Percentiles rank a stretch among this genome's conserved stretches.
Conservation (phyloP, 1,139 yeast genomes). For the Saccharomyces pastorianus region DNA sequence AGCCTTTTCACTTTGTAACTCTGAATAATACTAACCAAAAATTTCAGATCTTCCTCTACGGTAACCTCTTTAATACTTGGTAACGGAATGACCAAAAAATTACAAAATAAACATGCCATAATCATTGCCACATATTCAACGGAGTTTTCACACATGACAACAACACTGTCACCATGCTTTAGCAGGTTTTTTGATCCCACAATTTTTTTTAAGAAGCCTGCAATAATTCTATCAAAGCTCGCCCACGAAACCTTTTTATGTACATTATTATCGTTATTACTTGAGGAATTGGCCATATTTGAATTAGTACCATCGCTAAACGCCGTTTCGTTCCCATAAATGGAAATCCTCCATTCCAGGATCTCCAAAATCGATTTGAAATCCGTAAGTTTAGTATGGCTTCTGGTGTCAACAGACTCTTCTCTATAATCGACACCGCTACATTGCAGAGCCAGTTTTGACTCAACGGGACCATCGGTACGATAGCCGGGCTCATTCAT, state of each 20-base stretch:
- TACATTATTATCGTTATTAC: slow-evolving; percentile 32
- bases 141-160: slow-evolving; percentile 77
- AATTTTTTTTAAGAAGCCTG: slow-evolving; percentile 46
- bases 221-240: slow-evolving; percentile 68
- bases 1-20: slow-evolving; percentile 68
- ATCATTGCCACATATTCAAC: slow-evolving; percentile 82
- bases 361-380: slow-evolving; percentile 67
- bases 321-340: slow-evolving; percentile 75
- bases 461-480: background rate
- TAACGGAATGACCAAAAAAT: slow-evolving; percentile 74
- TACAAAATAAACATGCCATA: slow-evolving; percentile 79
- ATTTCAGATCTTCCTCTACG: slow-evolving; percentile 67
- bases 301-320: slow-evolving; percentile 53
- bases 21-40: slow-evolving; percentile 54
- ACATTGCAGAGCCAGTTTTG: slow-evolving; percentile 40
- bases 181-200: slow-evolving; percentile 44
- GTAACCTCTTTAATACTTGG: slow-evolving; percentile 65
- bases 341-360: slow-evolving; percentile 67
- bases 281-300: slow-evolving; percentile 22
- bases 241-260: slow-evolving; percentile 71
- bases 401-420: slow-evolving; percentile 65
- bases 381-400: slow-evolving; percentile 64
- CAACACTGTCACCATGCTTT: slow-evolving; percentile 61
- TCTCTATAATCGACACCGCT: slow-evolving; percentile 76
- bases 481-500: background rate